A percentile compares a stretch with the other conserved stretches of the same genome.
These are phyloP conservation scores for Hyaloscypha bicolor DNA, from an alignment of 495 filamentous ascomycete genomes.

Conservation along the genomic window DNA sequence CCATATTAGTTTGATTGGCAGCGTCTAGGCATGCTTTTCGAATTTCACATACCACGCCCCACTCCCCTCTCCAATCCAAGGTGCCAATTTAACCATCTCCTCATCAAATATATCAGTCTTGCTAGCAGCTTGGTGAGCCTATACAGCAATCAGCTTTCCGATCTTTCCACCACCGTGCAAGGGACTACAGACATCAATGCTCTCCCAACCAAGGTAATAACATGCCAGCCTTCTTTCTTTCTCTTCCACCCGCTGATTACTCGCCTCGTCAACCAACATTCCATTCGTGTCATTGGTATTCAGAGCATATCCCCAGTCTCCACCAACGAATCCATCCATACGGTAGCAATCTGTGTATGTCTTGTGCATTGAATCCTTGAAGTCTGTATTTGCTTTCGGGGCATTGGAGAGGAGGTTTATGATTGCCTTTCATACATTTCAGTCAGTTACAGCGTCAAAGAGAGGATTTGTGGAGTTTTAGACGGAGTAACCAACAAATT, in stretches of 20 bases:
- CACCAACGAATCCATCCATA: constrained; percentile 2
- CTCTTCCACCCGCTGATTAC: neutral
- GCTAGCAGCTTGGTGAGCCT: constrained; percentile 2
- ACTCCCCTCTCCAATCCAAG: constrained; percentile 10
- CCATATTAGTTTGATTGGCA: neutral
- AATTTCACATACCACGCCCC: constrained; percentile 10
- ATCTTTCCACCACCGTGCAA: neutral
- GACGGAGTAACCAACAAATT: neutral
- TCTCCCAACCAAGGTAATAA: constrained; percentile 14
- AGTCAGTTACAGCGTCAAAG: too few species aligned
- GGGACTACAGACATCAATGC: neutral
- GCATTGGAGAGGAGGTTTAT: neutral
- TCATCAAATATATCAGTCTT: neutral
- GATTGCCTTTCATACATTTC: neutral
- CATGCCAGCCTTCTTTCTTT: constrained; percentile 7
- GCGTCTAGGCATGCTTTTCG: neutral
- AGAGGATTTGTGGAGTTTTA: too few species aligned
- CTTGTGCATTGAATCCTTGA: constrained; percentile 9
- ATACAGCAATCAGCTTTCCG: neutral
- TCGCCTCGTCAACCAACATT: neutral
- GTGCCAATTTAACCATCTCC: constrained; percentile 7
- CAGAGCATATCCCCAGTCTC: constrained; percentile 3
- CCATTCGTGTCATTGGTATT: constrained; percentile 7
- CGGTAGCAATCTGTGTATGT: constrained; percentile 10
- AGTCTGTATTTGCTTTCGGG: constrained; percentile 1